Evolutionary conservation across 257 asterid genomes (phyloP).

Genomic region (Henckelia pumila): DNA sequence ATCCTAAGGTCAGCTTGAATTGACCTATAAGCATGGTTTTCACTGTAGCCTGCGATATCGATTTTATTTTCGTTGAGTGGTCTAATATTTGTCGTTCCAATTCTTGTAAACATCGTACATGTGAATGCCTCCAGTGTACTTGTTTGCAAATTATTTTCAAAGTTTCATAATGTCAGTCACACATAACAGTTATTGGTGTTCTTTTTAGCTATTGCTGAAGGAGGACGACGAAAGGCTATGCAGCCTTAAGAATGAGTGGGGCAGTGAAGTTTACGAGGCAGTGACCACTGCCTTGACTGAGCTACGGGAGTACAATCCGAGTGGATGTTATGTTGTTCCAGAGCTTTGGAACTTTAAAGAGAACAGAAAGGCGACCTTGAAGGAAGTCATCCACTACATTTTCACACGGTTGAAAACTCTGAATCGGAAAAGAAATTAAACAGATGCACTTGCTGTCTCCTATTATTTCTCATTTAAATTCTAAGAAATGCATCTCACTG

Average conservation of each 20-base stretch:
- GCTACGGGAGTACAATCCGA: conserved; percentile 46
- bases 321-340: conserved; percentile 47
- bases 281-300: conserved; percentile 42
- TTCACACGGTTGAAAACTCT: conserved; percentile 21
- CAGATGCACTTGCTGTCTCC: background rate
- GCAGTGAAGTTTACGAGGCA: conserved; percentile 36
- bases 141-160: background rate
- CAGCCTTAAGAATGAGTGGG: conserved; percentile 48
- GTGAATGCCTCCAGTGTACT: background rate
- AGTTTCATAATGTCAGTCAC: background rate
- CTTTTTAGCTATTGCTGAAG: conserved; percentile 32
- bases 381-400: conserved; percentile 49
- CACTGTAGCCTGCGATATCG: background rate
- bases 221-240: conserved; percentile 46
- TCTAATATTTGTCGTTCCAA: background rate
- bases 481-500: background rate
- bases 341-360: conserved; percentile 65
- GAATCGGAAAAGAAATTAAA: too few relatives aligned
- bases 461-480: too few relatives aligned
- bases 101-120: background rate
- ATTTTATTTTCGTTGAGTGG: background rate
- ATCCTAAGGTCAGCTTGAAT: conserved; percentile 38
- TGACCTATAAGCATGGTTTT: conserved; percentile 1
- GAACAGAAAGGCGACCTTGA: conserved; percentile 49
- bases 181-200: conserved; percentile 16